A percentile compares a stretch with the other conserved stretches of the same genome.
phyloP scores from a whole-genome alignment of 176 grass and related monocot species.

The Eleusine indica region DNA sequence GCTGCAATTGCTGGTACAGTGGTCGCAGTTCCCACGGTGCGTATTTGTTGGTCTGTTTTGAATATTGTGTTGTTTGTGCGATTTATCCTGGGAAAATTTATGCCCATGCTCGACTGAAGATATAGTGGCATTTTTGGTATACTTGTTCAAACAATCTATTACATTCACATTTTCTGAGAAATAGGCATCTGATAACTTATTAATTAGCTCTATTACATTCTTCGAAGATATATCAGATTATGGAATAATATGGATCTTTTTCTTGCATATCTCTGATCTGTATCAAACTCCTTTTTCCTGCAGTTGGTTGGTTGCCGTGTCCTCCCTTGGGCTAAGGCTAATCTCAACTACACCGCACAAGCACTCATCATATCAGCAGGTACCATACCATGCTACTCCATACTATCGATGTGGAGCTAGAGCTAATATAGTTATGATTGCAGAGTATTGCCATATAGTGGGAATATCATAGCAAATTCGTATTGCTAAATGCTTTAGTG shows the following conservation, averaged over 20 bases:
- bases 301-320: constrained; percentile 90
- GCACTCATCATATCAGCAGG: constrained; percentile 95
- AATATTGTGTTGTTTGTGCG: neutral
- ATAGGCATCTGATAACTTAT: neutral
- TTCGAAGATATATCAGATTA: neutral
- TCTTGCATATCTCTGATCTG: constrained; percentile 37
- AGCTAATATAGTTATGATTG: neutral
- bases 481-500: constrained; percentile 11
- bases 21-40: constrained; percentile 78
- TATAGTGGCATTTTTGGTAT: neutral
- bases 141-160: neutral
- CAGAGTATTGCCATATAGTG: neutral
- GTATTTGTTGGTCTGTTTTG: constrained; percentile 24
- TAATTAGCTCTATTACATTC: neutral
- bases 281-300: constrained; percentile 14
- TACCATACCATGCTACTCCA: constrained; percentile 51
- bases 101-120: neutral
- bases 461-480: neutral
- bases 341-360: constrained; percentile 97
- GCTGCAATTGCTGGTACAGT: constrained; percentile 54
- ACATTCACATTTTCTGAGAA: neutral
- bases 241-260: neutral
- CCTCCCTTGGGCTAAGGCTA: constrained; percentile 94
- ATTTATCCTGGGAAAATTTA: neutral
- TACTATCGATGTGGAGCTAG: neutral